Evolutionary conservation across 768 basidiomycete genomes (phyloP).

Genomic region (Lentinula edodes): DNA sequence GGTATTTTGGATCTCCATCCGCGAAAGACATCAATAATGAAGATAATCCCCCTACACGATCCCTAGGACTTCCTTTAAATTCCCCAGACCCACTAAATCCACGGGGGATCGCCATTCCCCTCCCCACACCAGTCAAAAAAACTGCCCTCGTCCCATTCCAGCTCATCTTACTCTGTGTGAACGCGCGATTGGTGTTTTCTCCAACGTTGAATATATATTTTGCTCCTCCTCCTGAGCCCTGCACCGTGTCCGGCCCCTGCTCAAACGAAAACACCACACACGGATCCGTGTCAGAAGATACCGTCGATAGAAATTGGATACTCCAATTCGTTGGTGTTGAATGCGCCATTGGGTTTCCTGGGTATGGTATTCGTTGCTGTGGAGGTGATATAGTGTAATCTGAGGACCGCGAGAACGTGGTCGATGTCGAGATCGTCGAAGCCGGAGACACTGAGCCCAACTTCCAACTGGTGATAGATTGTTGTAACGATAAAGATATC

Average conservation of each 20-base stretch:
- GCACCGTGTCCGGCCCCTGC: not conserved
- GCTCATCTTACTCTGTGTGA: conserved; percentile 59
- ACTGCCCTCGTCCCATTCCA: conserved; percentile 65
- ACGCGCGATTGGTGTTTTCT: conserved; percentile 68
- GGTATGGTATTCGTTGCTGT: too few relatives aligned
- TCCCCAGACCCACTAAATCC: too few relatives aligned
- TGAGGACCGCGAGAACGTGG: too few relatives aligned
- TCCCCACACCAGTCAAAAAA: conserved; percentile 59
- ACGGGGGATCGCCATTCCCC: conserved; percentile 14
- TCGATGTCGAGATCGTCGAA: too few relatives aligned
- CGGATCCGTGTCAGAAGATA: not conserved
- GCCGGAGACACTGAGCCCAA: too few relatives aligned
- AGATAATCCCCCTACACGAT: conserved; percentile 65
- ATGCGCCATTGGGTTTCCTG: too few relatives aligned
- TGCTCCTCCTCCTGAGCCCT: not conserved
- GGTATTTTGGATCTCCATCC: conserved; percentile 51
- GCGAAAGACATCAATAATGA: conserved; percentile 78
- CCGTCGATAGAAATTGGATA: not conserved
- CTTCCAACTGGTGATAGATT: too few relatives aligned
- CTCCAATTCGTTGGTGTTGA: not conserved
- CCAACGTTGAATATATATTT: conserved; percentile 89
- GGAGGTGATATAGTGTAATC: too few relatives aligned
- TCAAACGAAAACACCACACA: not conserved
- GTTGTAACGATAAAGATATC: too few relatives aligned
- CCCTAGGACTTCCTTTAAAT: conserved; percentile 21